Percentiles rank a stretch among this genome's conserved stretches.
phyloP scores from a whole-genome alignment of 495 filamentous ascomycete genomes.

The Penicillium turbatum region DNA sequence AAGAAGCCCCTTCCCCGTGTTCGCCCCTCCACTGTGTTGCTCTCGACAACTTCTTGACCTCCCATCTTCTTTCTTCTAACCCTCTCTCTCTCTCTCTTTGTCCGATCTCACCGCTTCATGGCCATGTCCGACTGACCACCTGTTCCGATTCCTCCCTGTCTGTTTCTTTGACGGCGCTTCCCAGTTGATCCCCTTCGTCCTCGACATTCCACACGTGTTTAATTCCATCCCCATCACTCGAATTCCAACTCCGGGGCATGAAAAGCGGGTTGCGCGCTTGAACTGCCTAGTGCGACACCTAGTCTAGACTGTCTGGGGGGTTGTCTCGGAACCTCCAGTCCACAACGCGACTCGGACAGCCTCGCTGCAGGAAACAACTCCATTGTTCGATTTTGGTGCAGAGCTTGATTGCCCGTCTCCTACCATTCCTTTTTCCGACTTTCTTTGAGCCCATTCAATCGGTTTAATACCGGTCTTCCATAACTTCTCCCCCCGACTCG shows the following conservation, averaged over 20 bases:
- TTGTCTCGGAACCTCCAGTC: conserved; percentile 30
- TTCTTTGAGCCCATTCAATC: conserved; percentile 7
- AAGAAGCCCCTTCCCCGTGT: conserved; percentile 26
- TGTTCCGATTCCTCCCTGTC: conserved; percentile 9
- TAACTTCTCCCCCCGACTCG: background rate
- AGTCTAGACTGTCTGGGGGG: conserved; percentile 19
- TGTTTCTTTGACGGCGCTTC: conserved; percentile 7
- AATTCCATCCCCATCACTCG: background rate
- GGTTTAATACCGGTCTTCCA: background rate
- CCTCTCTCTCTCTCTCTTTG: conserved; percentile 5
- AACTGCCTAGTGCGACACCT: conserved; percentile 10
- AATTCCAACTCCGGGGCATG: conserved; percentile 1
- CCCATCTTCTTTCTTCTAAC: conserved; percentile 4
- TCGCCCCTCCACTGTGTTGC: conserved; percentile 9
- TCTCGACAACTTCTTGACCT: conserved; percentile 7
- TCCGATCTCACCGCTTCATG: conserved; percentile 7
- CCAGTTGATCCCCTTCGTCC: conserved; percentile 7
- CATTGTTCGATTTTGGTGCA: conserved; percentile 30
- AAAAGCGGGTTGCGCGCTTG: conserved; percentile 12
- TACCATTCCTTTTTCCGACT: conserved; percentile 16
- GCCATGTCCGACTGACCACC: conserved; percentile 18
- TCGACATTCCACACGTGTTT: conserved; percentile 8
- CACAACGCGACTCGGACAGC: conserved; percentile 24
- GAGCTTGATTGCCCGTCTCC: conserved; percentile 12
- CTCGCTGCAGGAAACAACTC: conserved; percentile 35